Evolutionary conservation across 441 rosid species (phyloP).

Genomic region (Kokia cookei): DNA sequence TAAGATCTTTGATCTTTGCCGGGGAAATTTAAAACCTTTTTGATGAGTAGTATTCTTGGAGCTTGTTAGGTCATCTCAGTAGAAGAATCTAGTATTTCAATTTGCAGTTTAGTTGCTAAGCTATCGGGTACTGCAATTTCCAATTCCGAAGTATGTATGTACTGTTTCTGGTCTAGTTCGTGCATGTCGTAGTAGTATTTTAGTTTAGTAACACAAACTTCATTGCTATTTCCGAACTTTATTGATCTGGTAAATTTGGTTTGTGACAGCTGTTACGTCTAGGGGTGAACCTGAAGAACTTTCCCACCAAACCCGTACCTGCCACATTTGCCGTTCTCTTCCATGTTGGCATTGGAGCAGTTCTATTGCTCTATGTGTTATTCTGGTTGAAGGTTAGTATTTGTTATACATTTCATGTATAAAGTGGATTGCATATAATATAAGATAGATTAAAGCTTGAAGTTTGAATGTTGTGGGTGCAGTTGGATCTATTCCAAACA

Average conservation of each 20-base stretch:
- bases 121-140: background rate
- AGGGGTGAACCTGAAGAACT: constrained; percentile 86
- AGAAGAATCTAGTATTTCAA: background rate
- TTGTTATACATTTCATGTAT: background rate
- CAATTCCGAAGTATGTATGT: background rate
- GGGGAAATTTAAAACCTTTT: background rate
- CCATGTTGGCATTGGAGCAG: constrained; percentile 82
- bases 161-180: background rate
- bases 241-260: background rate
- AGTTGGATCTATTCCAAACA: constrained; percentile 95
- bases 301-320: constrained; percentile 63
- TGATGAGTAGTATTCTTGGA: background rate
- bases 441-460: background rate
- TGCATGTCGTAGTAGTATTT: background rate
- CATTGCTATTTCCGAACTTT: background rate
- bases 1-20: background rate
- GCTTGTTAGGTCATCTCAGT: background rate
- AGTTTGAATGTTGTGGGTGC: constrained; percentile 12
- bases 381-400: constrained; percentile 88
- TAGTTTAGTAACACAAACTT: background rate
- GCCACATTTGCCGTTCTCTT: constrained; percentile 66
- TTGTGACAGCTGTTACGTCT: constrained; percentile 48
- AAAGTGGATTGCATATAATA: background rate
- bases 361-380: constrained; percentile 71
- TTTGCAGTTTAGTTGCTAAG: background rate